Base-by-base conservation (phyloP, 805 yeast species). In the Pichia nanzhaoensis region DNA sequence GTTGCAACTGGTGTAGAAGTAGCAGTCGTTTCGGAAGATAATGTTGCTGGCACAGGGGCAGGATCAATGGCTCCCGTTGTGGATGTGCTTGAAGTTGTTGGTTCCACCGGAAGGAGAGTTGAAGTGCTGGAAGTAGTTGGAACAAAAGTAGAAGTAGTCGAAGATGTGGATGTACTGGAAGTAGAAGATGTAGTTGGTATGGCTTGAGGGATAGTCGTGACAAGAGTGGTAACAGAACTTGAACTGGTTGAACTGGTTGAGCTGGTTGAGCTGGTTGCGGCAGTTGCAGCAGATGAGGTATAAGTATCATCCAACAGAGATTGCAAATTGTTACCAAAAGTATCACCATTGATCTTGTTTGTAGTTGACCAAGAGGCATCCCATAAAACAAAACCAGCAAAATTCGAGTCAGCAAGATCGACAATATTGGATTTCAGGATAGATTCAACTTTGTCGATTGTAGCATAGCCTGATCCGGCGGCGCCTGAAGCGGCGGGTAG, bases 371-470 rank as follows among this genome's bases (percentile, higher is more conserved):
- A 41, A 16, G 55, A 70, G 14, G 88, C 85, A 54, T 88, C 95
- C 97, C 98, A 90, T 49, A 89, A 67, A 74, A 83, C 78, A 57
- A 90, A 76, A 30, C 89, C 84, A 19, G 83, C 83, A 53, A 89
- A 75, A 49, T 77, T 71, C 44, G 71, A 39, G 45, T 52, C 56
- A 20, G 55, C 41, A 20, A 61, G 51, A 12, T 49, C 48, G 10
- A 45, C 39, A n/a, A 68, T 45, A 36, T 59, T 68, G 4, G 48
- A 37, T n/a, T 54, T 34, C 21, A 70, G 60, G 27, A 70, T 58
- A 3, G 51, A 32, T n/a, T 53, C 34, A 24, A 70, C 60, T 32
- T 70, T 57, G 27, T 68, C 74, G 18, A 70, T 74, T 34, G 70
- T 66, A 28, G 68, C 68, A 52, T 76, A 83, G 16, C 89, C 89